Percentiles rank a stretch among this genome's conserved stretches.
phyloP scores from a whole-genome alignment of 1,284 basidiomycete species.

The Phaffia rhodozyma region DNA sequence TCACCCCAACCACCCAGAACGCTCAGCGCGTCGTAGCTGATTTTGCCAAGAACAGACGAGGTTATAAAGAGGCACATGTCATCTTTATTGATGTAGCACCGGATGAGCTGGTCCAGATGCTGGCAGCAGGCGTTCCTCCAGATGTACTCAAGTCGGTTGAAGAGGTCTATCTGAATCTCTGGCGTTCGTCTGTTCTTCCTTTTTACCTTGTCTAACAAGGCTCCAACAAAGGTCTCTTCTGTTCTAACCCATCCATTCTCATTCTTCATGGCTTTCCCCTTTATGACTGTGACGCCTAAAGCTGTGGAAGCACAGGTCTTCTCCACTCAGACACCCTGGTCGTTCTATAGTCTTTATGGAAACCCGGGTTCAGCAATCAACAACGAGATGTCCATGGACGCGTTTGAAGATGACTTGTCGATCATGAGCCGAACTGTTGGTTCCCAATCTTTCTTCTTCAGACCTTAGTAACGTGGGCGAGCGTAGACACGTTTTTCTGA shows the following conservation, averaged over 20 bases:
- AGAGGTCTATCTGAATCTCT: constrained; percentile 81
- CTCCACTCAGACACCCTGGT: constrained; percentile 56
- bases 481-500: constrained; percentile 15
- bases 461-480: constrained; percentile 18
- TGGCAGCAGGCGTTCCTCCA: constrained; percentile 41
- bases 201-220: background rate
- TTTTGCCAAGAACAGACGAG: constrained; percentile 40
- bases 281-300: constrained; percentile 28
- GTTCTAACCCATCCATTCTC: background rate
- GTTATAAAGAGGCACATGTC: constrained; percentile 74
- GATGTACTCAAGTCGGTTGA: constrained; percentile 51
- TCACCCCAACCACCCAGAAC: constrained; percentile 91
- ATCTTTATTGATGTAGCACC: constrained; percentile 83
- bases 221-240: background rate
- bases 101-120: constrained; percentile 58
- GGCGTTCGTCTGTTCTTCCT: constrained; percentile 46
- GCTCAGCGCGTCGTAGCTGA: constrained; percentile 82
- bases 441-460: constrained; percentile 4
- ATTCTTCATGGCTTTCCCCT: background rate
- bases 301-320: constrained; percentile 75
- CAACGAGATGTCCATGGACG: constrained; percentile 48
- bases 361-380: constrained; percentile 56
- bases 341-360: constrained; percentile 78
- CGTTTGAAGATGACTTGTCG: constrained; percentile 66
- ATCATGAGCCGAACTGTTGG: constrained; percentile 43